phyloP scores from a whole-genome alignment of 805 yeast species.

The Vanderwaltozyma tropicalis region DNA sequence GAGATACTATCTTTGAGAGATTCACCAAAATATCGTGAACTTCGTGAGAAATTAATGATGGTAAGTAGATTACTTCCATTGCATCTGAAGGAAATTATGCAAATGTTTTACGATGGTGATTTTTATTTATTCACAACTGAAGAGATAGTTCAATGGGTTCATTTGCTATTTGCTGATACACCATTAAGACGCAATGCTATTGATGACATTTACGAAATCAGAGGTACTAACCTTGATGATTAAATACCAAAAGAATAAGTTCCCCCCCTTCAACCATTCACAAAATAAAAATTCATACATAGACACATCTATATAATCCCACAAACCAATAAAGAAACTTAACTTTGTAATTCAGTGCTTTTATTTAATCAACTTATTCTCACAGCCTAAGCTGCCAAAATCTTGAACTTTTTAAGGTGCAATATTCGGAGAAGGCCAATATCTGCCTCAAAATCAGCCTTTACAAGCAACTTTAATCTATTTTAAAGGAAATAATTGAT shows the following conservation, averaged over 20 bases:
- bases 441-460: too few species aligned
- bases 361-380: too few species aligned
- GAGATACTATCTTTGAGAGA: constrained; percentile 15
- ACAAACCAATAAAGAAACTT: too few species aligned
- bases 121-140: constrained; percentile 30
- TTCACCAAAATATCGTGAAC: constrained; percentile 15
- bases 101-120: constrained; percentile 33
- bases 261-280: neutral
- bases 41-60: constrained; percentile 20
- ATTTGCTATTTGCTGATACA: constrained; percentile 33
- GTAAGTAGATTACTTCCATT: constrained; percentile 21
- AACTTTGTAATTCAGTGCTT: constrained; percentile 20
- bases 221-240: constrained; percentile 3
- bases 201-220: constrained; percentile 31
- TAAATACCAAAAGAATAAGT: too few species aligned
- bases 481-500: too few species aligned
- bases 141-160: constrained; percentile 30
- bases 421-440: too few species aligned
- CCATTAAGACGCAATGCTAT: constrained; percentile 28
- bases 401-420: too few species aligned
- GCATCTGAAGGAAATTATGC: constrained; percentile 35
- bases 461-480: too few species aligned
- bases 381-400: too few species aligned
- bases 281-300: neutral
- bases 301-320: neutral